These are phyloP conservation scores for Rhizopus sp. DNA, from an alignment of 371 early-diverging fungal genomes.

Conservation along the genomic window DNA sequence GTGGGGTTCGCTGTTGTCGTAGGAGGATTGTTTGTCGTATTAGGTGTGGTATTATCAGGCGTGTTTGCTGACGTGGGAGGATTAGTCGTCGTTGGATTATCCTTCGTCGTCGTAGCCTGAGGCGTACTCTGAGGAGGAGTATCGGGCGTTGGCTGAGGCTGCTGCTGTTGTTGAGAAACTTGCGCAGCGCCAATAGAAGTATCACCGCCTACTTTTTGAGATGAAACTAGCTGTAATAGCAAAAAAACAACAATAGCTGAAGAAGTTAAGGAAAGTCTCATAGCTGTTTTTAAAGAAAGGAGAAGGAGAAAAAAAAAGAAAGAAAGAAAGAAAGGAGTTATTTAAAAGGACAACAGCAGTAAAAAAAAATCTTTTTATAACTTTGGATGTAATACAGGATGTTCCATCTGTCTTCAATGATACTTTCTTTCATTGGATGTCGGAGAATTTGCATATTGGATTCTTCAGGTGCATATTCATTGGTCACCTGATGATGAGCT, in stretches of 20 bases:
- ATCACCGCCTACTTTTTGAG: constrained; percentile 2
- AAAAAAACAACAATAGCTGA: constrained; percentile 6
- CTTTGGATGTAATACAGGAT: too few relatives aligned
- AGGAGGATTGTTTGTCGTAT: neutral
- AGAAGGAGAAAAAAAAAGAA: constrained; percentile 2
- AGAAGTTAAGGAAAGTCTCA: constrained; percentile 6
- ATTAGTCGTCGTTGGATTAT: constrained; percentile 2
- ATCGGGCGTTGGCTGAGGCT: constrained; percentile 3
- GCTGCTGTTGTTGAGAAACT: constrained; percentile 1
- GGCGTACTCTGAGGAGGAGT: neutral
- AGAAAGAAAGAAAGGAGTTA: neutral
- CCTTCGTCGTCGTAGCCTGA: neutral
- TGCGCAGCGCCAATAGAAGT: constrained; percentile 3
- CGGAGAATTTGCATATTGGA: too few relatives aligned
- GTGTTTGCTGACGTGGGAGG: constrained; percentile 3
- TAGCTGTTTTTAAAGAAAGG: neutral
- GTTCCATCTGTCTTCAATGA: too few relatives aligned
- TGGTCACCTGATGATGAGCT: too few relatives aligned
- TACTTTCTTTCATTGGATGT: too few relatives aligned
- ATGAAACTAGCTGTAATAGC: constrained; percentile 6
- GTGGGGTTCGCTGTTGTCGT: constrained; percentile 3
- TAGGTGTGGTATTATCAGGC: neutral
- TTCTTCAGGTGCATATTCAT: too few relatives aligned
- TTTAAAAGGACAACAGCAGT: neutral
- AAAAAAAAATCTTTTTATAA: too few relatives aligned